Evolutionary conservation across 2,329 filamentous ascomycete species (phyloP), one percentile per base, ranked within the genome.

Genomic region (Periglandula ipomoeae): DNA sequence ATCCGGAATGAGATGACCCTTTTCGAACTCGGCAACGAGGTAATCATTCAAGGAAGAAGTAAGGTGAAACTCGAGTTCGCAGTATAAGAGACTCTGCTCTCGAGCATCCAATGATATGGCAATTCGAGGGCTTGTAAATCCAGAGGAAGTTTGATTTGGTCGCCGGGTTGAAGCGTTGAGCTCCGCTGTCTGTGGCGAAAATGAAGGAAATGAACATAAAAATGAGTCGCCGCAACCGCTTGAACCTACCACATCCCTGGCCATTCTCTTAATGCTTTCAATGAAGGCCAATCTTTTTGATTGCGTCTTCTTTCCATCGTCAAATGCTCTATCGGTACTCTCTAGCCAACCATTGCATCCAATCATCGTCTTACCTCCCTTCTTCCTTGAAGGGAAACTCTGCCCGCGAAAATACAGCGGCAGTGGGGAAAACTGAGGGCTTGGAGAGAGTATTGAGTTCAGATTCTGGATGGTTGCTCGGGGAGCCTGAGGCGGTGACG

Each of bases 341-440:
- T 79, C 76, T 2, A 81, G 67, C 77, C 77, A 81, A 20, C 78
- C 78, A 43, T 76, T 71, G 3, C 73, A 63, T 3, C 78, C 77
- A 50, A 81, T 72, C 59, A 81, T 60, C 3, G 65, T 71, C 65
- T 81, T 81, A 34, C 66, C 66, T 0, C 69, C 68, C 44, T 62
- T 70, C 52, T 67, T 72, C 37, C 57, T 53, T 5, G 58, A 56
- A 2, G 70, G 67, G 11, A 65, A 64, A 10, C 61, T 66, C n/a
- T 63, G 54, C 3, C 63, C 67, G 26, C 65, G 62, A 46, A 74
- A 70, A 44, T 71, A 70, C 0, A 71, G 60, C 5, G 65, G 63
- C 2, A 75, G 59, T 1, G 71, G 72, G 3, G 70, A 74, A 51
- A 69, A 75, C 0, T 59, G 53, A 22, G 60, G 58, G 19, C 55